Conservation (phyloP, 164 flowering plant genomes). For the Umbellularia californica region DNA sequence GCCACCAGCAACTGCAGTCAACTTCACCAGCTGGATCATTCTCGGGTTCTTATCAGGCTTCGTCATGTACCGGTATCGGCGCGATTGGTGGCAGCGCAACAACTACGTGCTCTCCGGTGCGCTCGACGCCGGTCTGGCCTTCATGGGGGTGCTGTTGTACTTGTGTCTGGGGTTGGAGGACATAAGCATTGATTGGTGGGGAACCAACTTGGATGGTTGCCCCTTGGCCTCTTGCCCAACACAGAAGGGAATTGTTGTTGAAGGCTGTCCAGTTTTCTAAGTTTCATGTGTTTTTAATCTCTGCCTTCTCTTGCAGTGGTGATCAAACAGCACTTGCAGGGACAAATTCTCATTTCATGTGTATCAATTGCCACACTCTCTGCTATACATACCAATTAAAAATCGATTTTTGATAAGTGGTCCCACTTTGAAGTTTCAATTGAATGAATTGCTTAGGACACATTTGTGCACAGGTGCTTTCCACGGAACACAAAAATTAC, state of each 20-base stretch:
- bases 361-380: background rate
- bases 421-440: too few relatives aligned
- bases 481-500: too few relatives aligned
- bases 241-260: conserved; percentile 49
- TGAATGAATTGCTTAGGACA: too few relatives aligned
- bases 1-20: conserved; percentile 85
- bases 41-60: conserved; percentile 67
- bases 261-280: conserved; percentile 62
- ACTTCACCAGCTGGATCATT: conserved; percentile 64
- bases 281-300: background rate
- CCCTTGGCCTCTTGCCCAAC: conserved; percentile 74
- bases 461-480: too few relatives aligned
- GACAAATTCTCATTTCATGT: background rate
- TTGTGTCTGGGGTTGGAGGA: conserved; percentile 49
- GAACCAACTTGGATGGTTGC: conserved; percentile 67
- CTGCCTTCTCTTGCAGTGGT: background rate
- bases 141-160: conserved; percentile 73
- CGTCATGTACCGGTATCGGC: conserved; percentile 51
- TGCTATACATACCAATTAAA: background rate
- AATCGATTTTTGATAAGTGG: too few relatives aligned
- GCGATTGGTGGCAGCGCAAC: conserved; percentile 66
- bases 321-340: background rate
- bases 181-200: conserved; percentile 65
- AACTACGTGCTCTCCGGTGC: conserved; percentile 81
- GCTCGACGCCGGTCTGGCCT: conserved; percentile 82